Conservation (phyloP, 345 rosid genomes). For the Corymbia maculata region DNA sequence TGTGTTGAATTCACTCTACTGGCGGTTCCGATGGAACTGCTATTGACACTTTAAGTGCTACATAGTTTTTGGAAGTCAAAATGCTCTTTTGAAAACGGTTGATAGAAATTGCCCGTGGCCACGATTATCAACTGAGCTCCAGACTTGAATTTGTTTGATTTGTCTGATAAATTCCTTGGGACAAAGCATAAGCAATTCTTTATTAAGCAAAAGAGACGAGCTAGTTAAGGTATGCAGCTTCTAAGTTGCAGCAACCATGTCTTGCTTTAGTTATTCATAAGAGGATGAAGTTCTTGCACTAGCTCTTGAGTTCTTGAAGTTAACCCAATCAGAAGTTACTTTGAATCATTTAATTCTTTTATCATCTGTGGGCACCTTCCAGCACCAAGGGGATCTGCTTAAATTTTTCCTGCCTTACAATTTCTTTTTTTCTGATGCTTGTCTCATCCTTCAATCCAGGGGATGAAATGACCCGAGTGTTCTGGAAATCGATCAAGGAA, state of each 20-base stretch:
- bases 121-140: not conserved
- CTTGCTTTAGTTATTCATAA: not conserved
- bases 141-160: not conserved
- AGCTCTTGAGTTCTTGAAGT: not conserved
- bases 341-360: not conserved
- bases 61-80: not conserved
- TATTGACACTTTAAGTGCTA: not conserved
- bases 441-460: constrained; percentile 34
- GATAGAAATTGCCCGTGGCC: not conserved
- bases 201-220: not conserved
- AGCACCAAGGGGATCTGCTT: not conserved
- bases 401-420: not conserved
- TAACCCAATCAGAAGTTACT: not conserved
- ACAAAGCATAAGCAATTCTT: not conserved
- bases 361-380: not conserved
- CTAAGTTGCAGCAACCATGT: not conserved
- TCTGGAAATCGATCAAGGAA: constrained; percentile 94
- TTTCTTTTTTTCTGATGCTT: not conserved
- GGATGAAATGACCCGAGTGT: constrained; percentile 95
- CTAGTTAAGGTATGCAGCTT: not conserved
- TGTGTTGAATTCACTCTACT: not conserved
- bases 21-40: not conserved
- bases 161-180: not conserved
- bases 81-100: not conserved
- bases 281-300: not conserved